Base-by-base conservation (phyloP, 1,284 basidiomycete species). In the Agroathelia rolfsii region DNA sequence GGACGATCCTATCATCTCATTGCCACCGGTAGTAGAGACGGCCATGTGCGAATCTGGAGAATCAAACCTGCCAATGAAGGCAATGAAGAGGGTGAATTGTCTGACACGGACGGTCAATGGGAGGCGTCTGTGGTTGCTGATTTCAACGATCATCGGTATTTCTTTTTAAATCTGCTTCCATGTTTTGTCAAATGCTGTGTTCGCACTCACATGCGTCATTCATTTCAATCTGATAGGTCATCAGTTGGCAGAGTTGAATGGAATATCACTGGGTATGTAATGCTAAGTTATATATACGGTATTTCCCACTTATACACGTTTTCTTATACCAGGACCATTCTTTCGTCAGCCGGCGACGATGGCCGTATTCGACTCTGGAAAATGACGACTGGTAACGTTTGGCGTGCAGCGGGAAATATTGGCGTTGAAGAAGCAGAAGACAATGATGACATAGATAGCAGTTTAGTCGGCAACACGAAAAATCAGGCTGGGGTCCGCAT, bases 1-100 rank as follows among this genome's bases (percentile, higher is more conserved):
- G 92, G 92, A 1, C 69, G 89, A 14, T 85, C 84, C 1, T 93
- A 90, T 55, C 92, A 95, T 49, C 76, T 94, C 28, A 66, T 95
- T 41, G 92, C 92, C 2, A 86, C 88, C 0, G 92, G 89, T 5
- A 68, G 77, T 23, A 65, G 88, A 24, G 90, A 93, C 49, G 88
- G 89, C 1, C 71, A 72, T 24, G 87, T 94, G 5, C 61, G 88
- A 37, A 87, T 96, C 44, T 95, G 89, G 89, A 76, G 76, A 39
- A 61, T 82, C 32, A 69, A 64, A 40, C 81, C 85, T 1, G 59
- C 50, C 6, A 62, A 68, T 18, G 54, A 69, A 40, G 41, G 45
- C 39, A 41, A 41, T 35, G 36, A 44, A 10, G 66, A 62, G 3
- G 58, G 57, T 2, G 58, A 57, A 14, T n/a, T n/a, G n/a, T n/a